Conservation (phyloP, 2,329 filamentous ascomycete species). For the Ciborinia camelliae region DNA sequence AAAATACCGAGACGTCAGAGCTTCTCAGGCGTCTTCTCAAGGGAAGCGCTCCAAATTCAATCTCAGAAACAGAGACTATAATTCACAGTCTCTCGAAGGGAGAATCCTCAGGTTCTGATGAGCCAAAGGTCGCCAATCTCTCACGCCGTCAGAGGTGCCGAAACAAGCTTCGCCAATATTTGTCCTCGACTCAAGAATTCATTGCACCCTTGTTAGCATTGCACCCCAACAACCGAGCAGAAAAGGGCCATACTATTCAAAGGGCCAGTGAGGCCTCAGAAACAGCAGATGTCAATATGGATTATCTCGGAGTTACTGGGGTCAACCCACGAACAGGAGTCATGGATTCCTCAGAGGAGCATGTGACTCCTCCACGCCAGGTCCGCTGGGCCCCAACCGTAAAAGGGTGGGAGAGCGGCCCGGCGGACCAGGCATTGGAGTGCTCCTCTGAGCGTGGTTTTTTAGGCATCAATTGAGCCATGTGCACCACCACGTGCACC, state of each 20-base stretch:
- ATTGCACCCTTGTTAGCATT: slow-evolving; percentile 3
- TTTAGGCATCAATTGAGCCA: neutral
- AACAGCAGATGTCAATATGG: too few relatives aligned
- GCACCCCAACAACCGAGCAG: slow-evolving; percentile 9
- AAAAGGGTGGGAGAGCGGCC: slow-evolving; percentile 2
- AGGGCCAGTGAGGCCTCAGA: too few relatives aligned
- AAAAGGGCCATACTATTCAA: slow-evolving; percentile 7
- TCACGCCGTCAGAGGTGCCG: neutral
- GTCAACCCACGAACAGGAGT: slow-evolving; percentile 20
- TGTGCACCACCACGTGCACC: neutral
- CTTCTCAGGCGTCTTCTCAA: too few relatives aligned
- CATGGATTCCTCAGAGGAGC: neutral
- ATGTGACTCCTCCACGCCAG: neutral
- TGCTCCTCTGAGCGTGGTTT: neutral
- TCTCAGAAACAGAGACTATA: neutral
- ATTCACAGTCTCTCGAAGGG: neutral
- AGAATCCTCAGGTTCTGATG: neutral
- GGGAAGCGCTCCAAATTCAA: neutral
- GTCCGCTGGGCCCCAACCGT: neutral
- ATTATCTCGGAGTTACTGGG: slow-evolving; percentile 19
- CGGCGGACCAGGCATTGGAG: too few relatives aligned
- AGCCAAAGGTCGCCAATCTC: neutral
- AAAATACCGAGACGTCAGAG: neutral
- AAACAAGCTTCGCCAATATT: neutral
- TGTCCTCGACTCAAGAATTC: slow-evolving; percentile 7